A percentile compares a stretch with the other conserved stretches of the same genome.
These are phyloP conservation scores for Groenewaldozyma tartarivorans DNA, from an alignment of 805 yeast genomes.

Conservation along the genomic window DNA sequence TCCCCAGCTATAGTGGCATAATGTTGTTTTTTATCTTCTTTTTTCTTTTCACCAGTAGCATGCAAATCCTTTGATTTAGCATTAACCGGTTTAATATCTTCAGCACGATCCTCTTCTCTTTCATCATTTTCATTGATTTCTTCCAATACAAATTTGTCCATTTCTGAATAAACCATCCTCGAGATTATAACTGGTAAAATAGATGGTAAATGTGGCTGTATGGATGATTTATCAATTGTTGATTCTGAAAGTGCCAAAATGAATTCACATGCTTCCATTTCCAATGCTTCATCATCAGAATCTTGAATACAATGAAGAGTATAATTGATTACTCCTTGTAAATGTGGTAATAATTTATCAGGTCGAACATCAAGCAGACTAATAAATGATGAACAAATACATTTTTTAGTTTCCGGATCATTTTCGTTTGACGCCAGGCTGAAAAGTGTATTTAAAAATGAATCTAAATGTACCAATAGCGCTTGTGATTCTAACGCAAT, in stretches of 20 bases:
- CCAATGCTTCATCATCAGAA: slow-evolving; percentile 54
- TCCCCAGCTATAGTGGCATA: slow-evolving; percentile 10
- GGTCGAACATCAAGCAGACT: slow-evolving; percentile 66
- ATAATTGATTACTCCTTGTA: slow-evolving; percentile 79
- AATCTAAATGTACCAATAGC: slow-evolving; percentile 55
- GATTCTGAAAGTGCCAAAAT: slow-evolving; percentile 64
- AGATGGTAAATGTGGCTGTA: slow-evolving; percentile 47
- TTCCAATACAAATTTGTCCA: slow-evolving; percentile 58
- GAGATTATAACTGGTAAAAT: slow-evolving; percentile 71
- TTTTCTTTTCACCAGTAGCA: slow-evolving; percentile 10
- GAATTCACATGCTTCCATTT: slow-evolving; percentile 91
- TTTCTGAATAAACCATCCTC: slow-evolving; percentile 83
- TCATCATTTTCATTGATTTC: slow-evolving; percentile 69
- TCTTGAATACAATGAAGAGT: slow-evolving; percentile 69
- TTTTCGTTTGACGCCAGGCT: slow-evolving; percentile 50
- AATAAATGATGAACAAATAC: slow-evolving; percentile 70
- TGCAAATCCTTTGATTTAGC: slow-evolving; percentile 51
- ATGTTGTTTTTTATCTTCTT: slow-evolving; percentile 8
- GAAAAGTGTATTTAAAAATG: slow-evolving; percentile 55
- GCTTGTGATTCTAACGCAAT: slow-evolving; percentile 61
- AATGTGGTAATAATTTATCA: slow-evolving; percentile 68
- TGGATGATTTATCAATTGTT: slow-evolving; percentile 40
- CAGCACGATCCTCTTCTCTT: slow-evolving; percentile 67
- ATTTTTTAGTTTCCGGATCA: slow-evolving; percentile 52
- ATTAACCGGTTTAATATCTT: slow-evolving; percentile 77